Evolutionary conservation across 352 stramenopile species (phyloP), one percentile per base, ranked within the genome.

Genomic region (Peronospora tabacina): DNA sequence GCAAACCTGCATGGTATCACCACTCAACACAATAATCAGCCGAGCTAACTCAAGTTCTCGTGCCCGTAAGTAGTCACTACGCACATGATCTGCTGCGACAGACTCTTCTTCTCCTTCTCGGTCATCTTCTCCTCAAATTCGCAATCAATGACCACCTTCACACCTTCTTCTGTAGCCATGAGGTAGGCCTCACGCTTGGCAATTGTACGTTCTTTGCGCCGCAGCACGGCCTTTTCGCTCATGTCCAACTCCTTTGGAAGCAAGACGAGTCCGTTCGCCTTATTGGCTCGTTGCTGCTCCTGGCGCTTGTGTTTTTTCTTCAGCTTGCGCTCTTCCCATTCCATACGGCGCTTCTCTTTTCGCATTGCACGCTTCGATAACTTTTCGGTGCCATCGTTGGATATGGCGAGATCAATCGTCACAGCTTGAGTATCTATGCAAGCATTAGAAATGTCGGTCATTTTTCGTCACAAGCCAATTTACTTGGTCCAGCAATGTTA

Each of bases 51-150:
- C 0, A 44, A 29, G 7, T 44, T 29, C 9, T n/a, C 16, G 15
- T 24, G 2, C 24, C 22, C 0, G 26, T 19, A 0, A 36, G 7
- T 13, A 48, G 58, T 7, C 7, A 35, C 2, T 16, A 55, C 86
- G 64, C 79, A 97, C 77, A 96, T 94, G 48, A 98, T 90, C 64
- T 98, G 95, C 58, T 95, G 85, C 8, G 76, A 84, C 11, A 98
- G 70, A 58, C 82, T 96, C 55, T 95, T 97, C 53, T 94, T 87
- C 63, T 97, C 93, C 48, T 94, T 95, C 22, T 74, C 61, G 2
- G 68, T 91, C 89, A 98, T 97, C n/a, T 86, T 52, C 17, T 96
- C 61, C 55, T 98, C 90, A 66, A 97, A 98, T 12, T 76, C 82
- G 50, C 91, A 97, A 64, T 98, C 95, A 36, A 98, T 87, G n/a